Conservation (phyloP, 805 yeast species). For the Barnettozyma populi region DNA sequence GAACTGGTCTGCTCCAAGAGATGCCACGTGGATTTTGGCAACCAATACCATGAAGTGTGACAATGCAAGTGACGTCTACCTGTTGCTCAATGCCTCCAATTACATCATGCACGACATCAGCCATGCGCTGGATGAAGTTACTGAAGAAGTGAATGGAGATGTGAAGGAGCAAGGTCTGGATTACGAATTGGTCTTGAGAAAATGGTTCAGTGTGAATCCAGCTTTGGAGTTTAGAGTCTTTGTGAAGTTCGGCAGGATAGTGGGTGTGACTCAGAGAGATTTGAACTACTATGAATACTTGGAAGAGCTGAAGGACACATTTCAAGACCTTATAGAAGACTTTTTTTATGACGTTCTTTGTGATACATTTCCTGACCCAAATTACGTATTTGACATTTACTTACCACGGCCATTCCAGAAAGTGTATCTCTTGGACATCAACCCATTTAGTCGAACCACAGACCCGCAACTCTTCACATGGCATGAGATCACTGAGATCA, state of each 20-base stretch:
- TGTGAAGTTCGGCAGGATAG: slow-evolving; percentile 53
- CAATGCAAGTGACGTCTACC: slow-evolving; percentile 67
- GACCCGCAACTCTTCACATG: slow-evolving; percentile 79
- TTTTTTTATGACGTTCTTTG: slow-evolving; percentile 48
- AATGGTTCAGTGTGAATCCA: slow-evolving; percentile 83
- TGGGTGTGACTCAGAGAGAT: slow-evolving; percentile 84
- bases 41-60: slow-evolving; percentile 71
- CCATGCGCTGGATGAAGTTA: slow-evolving; percentile 55
- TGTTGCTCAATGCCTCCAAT: slow-evolving; percentile 80
- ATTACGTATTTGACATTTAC: slow-evolving; percentile 75
- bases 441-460: slow-evolving; percentile 75
- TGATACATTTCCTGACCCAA: slow-evolving; percentile 46
- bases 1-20: slow-evolving; percentile 97
- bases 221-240: slow-evolving; percentile 90
- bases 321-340: slow-evolving; percentile 42
- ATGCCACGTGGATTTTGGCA: slow-evolving; percentile 86
- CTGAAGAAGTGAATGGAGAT: slow-evolving; percentile 14
- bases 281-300: slow-evolving; percentile 75
- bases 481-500: slow-evolving; percentile 58
- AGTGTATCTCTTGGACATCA: slow-evolving; percentile 75
- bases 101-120: slow-evolving; percentile 82
- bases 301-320: slow-evolving; percentile 40
- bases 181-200: slow-evolving; percentile 67
- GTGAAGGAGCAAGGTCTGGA: slow-evolving; percentile 24
- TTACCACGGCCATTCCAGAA: slow-evolving; percentile 67